These are phyloP conservation scores for Podospora appendiculata DNA, from an alignment of 495 filamentous ascomycete genomes.

Conservation along the genomic window DNA sequence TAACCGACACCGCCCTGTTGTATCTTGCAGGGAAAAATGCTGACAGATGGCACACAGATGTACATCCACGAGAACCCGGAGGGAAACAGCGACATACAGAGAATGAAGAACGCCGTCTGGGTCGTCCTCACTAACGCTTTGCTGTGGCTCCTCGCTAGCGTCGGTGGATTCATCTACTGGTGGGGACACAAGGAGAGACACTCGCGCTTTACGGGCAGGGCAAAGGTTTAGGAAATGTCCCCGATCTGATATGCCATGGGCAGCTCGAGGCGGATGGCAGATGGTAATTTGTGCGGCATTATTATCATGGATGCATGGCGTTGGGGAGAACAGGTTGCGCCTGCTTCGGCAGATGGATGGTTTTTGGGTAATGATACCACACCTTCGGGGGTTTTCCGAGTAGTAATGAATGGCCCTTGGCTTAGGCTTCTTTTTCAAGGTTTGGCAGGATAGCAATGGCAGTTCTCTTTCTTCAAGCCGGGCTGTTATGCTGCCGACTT, in stretches of 20 bases:
- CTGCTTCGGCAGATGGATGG: too few species aligned
- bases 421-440: too few species aligned
- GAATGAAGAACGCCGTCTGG: conserved; percentile 87
- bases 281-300: too few species aligned
- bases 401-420: too few species aligned
- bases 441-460: too few species aligned
- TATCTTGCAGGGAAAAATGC: background rate
- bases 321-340: too few species aligned
- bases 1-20: background rate
- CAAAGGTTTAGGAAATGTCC: conserved; percentile 27
- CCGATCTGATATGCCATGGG: background rate
- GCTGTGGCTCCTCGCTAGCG: conserved; percentile 58
- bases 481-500: too few species aligned
- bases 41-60: conserved; percentile 30
- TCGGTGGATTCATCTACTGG: conserved; percentile 36
- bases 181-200: conserved; percentile 30
- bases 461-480: too few species aligned
- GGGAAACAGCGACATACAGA: conserved; percentile 49
- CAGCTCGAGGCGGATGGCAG: too few species aligned
- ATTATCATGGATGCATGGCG: too few species aligned
- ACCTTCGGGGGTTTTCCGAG: too few species aligned
- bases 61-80: conserved; percentile 63
- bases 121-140: conserved; percentile 65
- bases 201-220: conserved; percentile 42
- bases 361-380: too few species aligned